A percentile compares a stretch with the other conserved stretches of the same genome.
Conservation (phyloP, 1,139 yeast species). For the Blastobotrys illinoisensis region DNA sequence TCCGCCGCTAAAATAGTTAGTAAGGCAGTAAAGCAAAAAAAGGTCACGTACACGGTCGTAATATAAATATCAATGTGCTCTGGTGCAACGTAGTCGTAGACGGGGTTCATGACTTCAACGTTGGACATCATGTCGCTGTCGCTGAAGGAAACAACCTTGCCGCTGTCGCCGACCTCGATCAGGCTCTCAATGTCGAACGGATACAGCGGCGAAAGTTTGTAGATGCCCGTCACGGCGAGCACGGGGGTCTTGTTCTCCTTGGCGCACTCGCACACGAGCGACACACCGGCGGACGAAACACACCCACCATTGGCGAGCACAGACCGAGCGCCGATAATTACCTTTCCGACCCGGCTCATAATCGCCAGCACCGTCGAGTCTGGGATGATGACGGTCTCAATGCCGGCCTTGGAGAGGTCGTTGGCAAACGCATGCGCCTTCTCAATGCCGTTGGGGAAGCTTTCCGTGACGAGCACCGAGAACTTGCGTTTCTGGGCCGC, state of each 20-base stretch:
- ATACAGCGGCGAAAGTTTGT: slow-evolving; percentile 86
- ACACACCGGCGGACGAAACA: slow-evolving; percentile 82
- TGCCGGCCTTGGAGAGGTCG: slow-evolving; percentile 74
- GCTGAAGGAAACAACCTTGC: slow-evolving; percentile 68
- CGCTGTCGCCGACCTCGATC: slow-evolving; percentile 91
- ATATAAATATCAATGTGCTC: slow-evolving; percentile 91
- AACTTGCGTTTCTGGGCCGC: slow-evolving; percentile 89
- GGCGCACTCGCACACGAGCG: slow-evolving; percentile 93
- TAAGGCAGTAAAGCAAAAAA: neutral
- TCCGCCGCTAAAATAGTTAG: slow-evolving; percentile 51
- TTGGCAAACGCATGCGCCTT: slow-evolving; percentile 76
- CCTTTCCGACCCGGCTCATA: slow-evolving; percentile 97
- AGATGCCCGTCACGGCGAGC: slow-evolving; percentile 89
- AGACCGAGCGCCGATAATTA: slow-evolving; percentile 82
- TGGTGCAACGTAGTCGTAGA: slow-evolving; percentile 87
- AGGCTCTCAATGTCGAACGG: slow-evolving; percentile 87
- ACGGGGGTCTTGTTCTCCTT: slow-evolving; percentile 93
- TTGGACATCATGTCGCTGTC: slow-evolving; percentile 57
- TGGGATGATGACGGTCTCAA: slow-evolving; percentile 87
- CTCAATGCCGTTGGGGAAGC: slow-evolving; percentile 78
- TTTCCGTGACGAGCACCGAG: slow-evolving; percentile 88
- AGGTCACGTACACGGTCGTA: slow-evolving; percentile 53
- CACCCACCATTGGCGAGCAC: slow-evolving; percentile 97
- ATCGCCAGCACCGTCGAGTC: slow-evolving; percentile 91
- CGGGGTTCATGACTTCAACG: slow-evolving; percentile 86